A percentile compares a stretch with the other conserved stretches of the same genome.
phyloP scores from a whole-genome alignment of 2,329 filamentous ascomycete species.

The Microsporum canis region DNA sequence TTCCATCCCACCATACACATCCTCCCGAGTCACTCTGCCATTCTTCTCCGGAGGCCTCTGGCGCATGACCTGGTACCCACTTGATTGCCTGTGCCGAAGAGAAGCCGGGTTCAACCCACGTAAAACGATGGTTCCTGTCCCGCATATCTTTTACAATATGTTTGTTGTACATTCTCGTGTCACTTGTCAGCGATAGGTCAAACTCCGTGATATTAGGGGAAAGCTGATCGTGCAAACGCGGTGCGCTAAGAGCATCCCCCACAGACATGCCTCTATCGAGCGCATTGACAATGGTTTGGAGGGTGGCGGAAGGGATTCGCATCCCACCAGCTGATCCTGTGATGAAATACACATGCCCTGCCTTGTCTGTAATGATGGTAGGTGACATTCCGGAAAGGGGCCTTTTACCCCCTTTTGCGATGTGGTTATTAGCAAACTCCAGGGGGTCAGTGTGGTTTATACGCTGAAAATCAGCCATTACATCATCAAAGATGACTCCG shows the following conservation, averaged over 20 bases:
- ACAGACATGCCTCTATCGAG: conserved; percentile 54
- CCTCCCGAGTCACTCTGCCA: conserved; percentile 61
- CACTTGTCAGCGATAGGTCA: not conserved
- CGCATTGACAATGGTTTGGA: conserved; percentile 62
- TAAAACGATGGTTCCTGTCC: conserved; percentile 57
- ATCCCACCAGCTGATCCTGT: conserved; percentile 70
- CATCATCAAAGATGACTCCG: conserved; percentile 62
- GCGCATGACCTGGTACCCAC: conserved; percentile 40
- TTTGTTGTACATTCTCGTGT: conserved; percentile 46
- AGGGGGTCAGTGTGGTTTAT: conserved; percentile 40
- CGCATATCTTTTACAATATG: conserved; percentile 52
- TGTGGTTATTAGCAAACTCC: conserved; percentile 56
- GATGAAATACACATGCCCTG: conserved; percentile 54
- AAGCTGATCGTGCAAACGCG: conserved; percentile 71
- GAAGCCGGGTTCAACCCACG: conserved; percentile 47
- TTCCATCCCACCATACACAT: not conserved
- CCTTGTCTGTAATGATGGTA: conserved; percentile 55
- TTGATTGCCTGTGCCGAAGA: conserved; percentile 61
- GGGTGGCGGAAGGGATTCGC: conserved; percentile 67
- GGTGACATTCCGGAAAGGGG: conserved; percentile 74
- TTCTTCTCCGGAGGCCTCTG: conserved; percentile 57
- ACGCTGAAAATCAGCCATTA: conserved; percentile 69
- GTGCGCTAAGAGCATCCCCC: conserved; percentile 50
- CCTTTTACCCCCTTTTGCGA: conserved; percentile 60
- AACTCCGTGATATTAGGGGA: conserved; percentile 54